phyloP scores from a whole-genome alignment of 352 stramenopile genomes.

The Pythium vanterpoolii region DNA sequence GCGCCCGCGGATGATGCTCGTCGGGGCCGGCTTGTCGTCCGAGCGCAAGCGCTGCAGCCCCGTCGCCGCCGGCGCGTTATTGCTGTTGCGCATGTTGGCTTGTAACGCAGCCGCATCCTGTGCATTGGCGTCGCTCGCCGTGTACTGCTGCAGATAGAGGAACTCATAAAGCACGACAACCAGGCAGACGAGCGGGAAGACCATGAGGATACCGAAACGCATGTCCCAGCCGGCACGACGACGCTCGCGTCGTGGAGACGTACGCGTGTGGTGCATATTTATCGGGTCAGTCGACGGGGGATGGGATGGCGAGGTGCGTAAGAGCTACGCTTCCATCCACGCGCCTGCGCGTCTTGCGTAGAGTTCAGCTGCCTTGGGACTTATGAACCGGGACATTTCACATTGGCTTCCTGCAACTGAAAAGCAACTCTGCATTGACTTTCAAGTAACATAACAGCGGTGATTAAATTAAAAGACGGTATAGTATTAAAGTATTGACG shows the following conservation, averaged over 20 bases:
- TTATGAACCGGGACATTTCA: no score
- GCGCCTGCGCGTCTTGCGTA: no score
- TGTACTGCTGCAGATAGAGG: constrained; percentile 73
- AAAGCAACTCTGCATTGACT: neutral
- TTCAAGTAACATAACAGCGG: neutral
- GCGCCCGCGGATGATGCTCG: constrained; percentile 53
- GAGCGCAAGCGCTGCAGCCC: constrained; percentile 5
- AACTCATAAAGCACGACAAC: constrained; percentile 80
- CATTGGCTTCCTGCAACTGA: constrained; percentile 3
- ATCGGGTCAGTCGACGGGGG: neutral
- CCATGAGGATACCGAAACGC: constrained; percentile 58
- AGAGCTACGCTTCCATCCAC: neutral
- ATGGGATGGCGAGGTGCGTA: neutral
- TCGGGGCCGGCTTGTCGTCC: constrained; percentile 16
- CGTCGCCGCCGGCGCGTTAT: neutral
- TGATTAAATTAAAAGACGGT: neutral
- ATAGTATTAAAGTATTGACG: neutral
- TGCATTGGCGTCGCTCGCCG: constrained; percentile 27
- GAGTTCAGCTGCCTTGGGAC: no score
- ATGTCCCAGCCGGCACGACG: constrained; percentile 36
- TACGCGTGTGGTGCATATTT: constrained; percentile 26
- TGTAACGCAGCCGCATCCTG: constrained; percentile 28
- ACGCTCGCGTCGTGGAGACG: constrained; percentile 30
- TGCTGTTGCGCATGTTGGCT: neutral
- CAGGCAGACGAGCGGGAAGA: constrained; percentile 66